Conservation (phyloP, 495 filamentous ascomycete species). For the Penicillium maclennaniae region DNA sequence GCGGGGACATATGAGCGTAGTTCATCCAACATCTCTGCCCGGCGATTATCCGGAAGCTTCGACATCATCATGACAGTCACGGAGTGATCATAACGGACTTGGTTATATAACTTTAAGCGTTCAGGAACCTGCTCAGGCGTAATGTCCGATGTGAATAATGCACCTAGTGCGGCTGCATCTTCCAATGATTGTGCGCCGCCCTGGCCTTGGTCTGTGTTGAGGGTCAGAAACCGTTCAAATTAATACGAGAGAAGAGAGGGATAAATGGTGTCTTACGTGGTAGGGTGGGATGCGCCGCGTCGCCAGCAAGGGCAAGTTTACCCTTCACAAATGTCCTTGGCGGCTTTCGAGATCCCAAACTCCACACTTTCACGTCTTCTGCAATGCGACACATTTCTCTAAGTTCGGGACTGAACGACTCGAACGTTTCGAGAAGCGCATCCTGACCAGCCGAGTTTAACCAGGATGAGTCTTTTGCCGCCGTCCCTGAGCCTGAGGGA, state of each 20-base stretch:
- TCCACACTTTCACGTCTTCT: slow-evolving; percentile 48
- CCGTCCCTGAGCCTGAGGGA: slow-evolving; percentile 9
- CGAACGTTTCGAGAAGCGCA: slow-evolving; percentile 20
- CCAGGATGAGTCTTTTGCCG: slow-evolving; percentile 8
- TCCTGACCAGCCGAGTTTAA: slow-evolving; percentile 8
- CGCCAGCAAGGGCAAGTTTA: slow-evolving; percentile 44
- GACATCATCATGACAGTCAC: slow-evolving; percentile 28
- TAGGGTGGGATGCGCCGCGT: slow-evolving; percentile 44
- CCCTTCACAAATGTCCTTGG: slow-evolving; percentile 34
- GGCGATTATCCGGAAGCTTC: slow-evolving; percentile 8
- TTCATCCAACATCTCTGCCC: slow-evolving; percentile 18
- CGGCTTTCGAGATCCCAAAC: slow-evolving; percentile 38
- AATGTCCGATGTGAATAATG: slow-evolving; percentile 17
- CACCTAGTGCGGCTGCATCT: slow-evolving; percentile 41
- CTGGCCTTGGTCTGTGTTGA: slow-evolving; percentile 41
- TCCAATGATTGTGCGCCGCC: slow-evolving; percentile 47
- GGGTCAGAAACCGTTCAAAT: neutral
- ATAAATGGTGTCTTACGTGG: slow-evolving; percentile 15
- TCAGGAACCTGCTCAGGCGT: slow-evolving; percentile 13
- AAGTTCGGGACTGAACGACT: slow-evolving; percentile 16
- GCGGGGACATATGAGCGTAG: slow-evolving; percentile 16
- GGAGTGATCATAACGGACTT: slow-evolving; percentile 17
- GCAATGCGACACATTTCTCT: slow-evolving; percentile 23
- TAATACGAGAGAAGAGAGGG: neutral
- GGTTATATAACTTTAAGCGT: slow-evolving; percentile 18